A percentile compares a stretch with the other conserved stretches of the same genome.
phyloP scores from a whole-genome alignment of 805 yeast genomes.

The Tanozyma kutaoensis region DNA sequence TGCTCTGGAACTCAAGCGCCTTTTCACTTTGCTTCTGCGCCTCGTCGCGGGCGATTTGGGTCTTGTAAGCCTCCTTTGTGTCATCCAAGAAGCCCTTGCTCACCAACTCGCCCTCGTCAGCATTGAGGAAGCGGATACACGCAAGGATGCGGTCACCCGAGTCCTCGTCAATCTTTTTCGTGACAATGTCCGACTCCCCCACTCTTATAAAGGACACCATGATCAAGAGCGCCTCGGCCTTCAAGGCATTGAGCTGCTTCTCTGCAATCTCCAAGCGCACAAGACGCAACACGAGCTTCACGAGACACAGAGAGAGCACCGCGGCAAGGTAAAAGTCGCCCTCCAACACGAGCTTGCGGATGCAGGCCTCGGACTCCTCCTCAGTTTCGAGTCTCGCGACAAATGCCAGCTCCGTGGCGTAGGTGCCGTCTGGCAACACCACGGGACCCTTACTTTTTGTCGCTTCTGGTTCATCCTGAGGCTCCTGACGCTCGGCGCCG shows the following conservation, averaged over 20 bases:
- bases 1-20: slow-evolving; percentile 32
- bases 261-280: slow-evolving; percentile 39
- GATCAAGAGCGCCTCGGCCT: slow-evolving; percentile 88
- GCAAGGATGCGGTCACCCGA: slow-evolving; percentile 87
- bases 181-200: slow-evolving; percentile 60
- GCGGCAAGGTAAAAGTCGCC: slow-evolving; percentile 91
- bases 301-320: slow-evolving; percentile 75
- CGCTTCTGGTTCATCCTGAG: slow-evolving; percentile 6
- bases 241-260: slow-evolving; percentile 64
- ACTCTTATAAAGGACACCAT: slow-evolving; percentile 86
- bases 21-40: slow-evolving; percentile 17
- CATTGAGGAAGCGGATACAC: slow-evolving; percentile 71
- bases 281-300: slow-evolving; percentile 75
- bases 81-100: slow-evolving; percentile 74
- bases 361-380: slow-evolving; percentile 46
- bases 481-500: slow-evolving; percentile 7
- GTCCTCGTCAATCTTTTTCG: slow-evolving; percentile 85
- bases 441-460: slow-evolving; percentile 46
- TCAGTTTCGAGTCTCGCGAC: slow-evolving; percentile 27
- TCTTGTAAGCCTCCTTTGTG: slow-evolving; percentile 72
- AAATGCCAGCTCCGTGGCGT: slow-evolving; percentile 85
- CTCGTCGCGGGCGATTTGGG: slow-evolving; percentile 48
- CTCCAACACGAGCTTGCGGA: slow-evolving; percentile 67
- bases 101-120: slow-evolving; percentile 38
- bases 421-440: slow-evolving; percentile 96